Percentiles rank a stretch among this genome's conserved stretches.
Evolutionary conservation across 148 eudicot species (phyloP).

Genomic region (Polygonum aviculare): DNA sequence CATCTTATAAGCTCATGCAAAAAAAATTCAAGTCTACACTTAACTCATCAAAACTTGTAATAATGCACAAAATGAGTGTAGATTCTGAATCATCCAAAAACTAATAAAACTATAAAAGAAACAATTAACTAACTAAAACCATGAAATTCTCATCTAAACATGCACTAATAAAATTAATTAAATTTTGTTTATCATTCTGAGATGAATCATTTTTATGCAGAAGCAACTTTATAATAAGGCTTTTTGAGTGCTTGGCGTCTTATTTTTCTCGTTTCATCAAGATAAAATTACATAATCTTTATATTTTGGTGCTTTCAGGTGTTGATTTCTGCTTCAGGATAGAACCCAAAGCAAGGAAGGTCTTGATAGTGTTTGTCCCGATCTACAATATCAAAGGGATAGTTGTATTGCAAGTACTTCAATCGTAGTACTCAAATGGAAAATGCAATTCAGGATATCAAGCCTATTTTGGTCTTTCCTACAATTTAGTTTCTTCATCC

Average conservation of each 20-base stretch:
- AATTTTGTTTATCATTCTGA: not conserved
- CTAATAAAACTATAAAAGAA: no score
- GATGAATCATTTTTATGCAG: not conserved
- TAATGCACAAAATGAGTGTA: no score
- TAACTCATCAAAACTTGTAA: no score
- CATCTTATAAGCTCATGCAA: no score
- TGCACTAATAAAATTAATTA: no score
- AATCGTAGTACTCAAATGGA: constrained; percentile 3
- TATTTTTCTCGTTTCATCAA: not conserved
- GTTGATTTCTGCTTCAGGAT: not conserved
- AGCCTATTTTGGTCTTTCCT: constrained; percentile 7
- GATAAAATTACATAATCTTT: not conserved
- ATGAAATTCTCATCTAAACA: no score
- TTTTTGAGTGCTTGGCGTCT: not conserved
- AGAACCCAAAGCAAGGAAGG: not conserved
- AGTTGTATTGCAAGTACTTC: not conserved
- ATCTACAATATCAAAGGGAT: not conserved
- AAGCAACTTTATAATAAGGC: not conserved
- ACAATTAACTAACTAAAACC: no score
- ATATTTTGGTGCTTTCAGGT: not conserved
- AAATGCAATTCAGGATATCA: constrained; percentile 7
- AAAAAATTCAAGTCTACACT: no score
- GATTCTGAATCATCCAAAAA: no score
- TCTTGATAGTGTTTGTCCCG: not conserved
- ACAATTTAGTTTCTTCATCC: not conserved